phyloP scores from a whole-genome alignment of 257 asterid species.

The Linaria vulgaris region DNA sequence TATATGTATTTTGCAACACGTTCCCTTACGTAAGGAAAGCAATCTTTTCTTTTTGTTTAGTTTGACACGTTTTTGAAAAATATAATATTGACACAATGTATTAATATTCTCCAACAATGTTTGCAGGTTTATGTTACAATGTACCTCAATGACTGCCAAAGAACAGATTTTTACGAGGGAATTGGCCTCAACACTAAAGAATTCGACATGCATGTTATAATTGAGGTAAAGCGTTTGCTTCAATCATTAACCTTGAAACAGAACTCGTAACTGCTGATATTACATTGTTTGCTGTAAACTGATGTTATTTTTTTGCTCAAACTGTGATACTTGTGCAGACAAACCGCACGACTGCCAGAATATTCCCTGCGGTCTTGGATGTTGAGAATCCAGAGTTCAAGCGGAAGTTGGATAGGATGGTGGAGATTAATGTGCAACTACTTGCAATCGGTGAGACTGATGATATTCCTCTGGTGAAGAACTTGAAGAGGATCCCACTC shows the following conservation, averaged over 20 bases:
- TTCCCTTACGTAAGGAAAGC: no score
- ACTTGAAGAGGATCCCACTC: slow-evolving; percentile 83
- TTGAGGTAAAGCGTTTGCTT: slow-evolving; percentile 56
- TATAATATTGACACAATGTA: no score
- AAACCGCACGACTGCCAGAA: slow-evolving; percentile 88
- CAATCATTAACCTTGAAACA: neutral
- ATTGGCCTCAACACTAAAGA: slow-evolving; percentile 90
- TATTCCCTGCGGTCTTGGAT: slow-evolving; percentile 91
- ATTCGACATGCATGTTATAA: slow-evolving; percentile 97
- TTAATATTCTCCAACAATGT: neutral
- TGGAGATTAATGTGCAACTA: slow-evolving; percentile 62
- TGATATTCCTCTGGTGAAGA: slow-evolving; percentile 76
- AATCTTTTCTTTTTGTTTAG: no score
- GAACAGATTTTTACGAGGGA: slow-evolving; percentile 89
- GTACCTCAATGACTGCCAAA: slow-evolving; percentile 88
- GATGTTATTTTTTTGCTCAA: neutral
- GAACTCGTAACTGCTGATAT: neutral
- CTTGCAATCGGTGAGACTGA: slow-evolving; percentile 67
- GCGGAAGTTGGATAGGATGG: slow-evolving; percentile 93
- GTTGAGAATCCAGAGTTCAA: slow-evolving; percentile 97
- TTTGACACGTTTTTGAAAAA: no score
- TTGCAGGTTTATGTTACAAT: slow-evolving; percentile 92
- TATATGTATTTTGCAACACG: no score
- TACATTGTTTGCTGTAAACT: neutral
- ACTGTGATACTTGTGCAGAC: slow-evolving; percentile 45